Percentiles rank a stretch among this genome's conserved stretches.
These are phyloP conservation scores for Bertia moriformis DNA, from an alignment of 2,329 filamentous ascomycete genomes.

Conservation along the genomic window DNA sequence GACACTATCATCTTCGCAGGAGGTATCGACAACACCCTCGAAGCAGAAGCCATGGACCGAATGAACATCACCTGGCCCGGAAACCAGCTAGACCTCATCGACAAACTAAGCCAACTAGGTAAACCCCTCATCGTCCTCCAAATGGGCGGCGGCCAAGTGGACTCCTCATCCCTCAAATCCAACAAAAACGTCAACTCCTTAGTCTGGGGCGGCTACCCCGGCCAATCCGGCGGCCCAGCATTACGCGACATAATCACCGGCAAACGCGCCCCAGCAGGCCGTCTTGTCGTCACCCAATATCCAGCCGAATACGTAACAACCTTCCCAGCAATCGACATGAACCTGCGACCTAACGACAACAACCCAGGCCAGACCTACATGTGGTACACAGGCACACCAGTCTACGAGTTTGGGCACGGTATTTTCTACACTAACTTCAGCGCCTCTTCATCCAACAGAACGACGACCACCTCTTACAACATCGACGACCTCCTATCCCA, in stretches of 20 bases:
- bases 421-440: constrained; percentile 25
- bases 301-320: constrained; percentile 7
- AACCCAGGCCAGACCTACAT: constrained; percentile 27
- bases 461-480: constrained; percentile 10
- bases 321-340: constrained; percentile 23
- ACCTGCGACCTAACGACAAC: constrained; percentile 17
- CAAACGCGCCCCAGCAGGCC: constrained; percentile 21
- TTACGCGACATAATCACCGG: constrained; percentile 24
- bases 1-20: constrained; percentile 8
- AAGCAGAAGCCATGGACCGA: constrained; percentile 23
- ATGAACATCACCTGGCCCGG: constrained; percentile 22
- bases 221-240: constrained; percentile 23
- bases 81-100: constrained; percentile 22
- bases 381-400: constrained; percentile 21
- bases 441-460: constrained; percentile 5
- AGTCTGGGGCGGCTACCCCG: constrained; percentile 26
- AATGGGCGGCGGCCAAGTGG: constrained; percentile 26
- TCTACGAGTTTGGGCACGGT: constrained; percentile 24
- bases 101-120: constrained; percentile 15
- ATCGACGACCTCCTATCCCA: constrained; percentile 17
- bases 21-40: constrained; percentile 17
- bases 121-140: constrained; percentile 24
- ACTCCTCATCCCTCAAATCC: constrained; percentile 18
- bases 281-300: constrained; percentile 12
- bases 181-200: constrained; percentile 22